Conservation (phyloP, 768 basidiomycete species). For the Mycena haematopus region DNA sequence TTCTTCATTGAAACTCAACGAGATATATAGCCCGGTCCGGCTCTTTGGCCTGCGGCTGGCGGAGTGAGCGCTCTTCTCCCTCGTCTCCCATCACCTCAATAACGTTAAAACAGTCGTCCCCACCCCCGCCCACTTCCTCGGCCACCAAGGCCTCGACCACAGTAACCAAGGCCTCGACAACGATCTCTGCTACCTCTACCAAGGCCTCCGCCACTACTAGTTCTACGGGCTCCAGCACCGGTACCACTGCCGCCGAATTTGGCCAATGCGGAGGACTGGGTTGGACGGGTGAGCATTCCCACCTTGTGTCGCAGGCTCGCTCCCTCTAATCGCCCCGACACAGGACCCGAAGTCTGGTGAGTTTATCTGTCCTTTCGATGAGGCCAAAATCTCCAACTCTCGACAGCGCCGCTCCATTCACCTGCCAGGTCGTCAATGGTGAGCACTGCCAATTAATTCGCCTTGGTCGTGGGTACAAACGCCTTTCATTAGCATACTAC, state of each 20-base stretch:
- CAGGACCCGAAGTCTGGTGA: background rate
- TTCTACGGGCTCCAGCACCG: background rate
- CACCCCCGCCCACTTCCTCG: background rate
- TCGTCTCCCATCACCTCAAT: background rate
- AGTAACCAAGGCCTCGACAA: background rate
- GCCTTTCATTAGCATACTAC: background rate
- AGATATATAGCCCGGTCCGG: slow-evolving; percentile 15
- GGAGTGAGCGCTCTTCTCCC: background rate
- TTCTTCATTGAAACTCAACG: background rate
- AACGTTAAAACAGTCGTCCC: background rate
- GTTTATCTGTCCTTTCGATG: background rate
- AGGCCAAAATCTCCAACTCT: background rate
- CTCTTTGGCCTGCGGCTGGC: slow-evolving; percentile 8
- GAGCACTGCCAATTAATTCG: background rate
- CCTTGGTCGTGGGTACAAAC: background rate
- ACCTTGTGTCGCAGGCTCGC: background rate
- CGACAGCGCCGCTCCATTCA: background rate
- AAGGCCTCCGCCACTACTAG: background rate
- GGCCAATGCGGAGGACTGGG: slow-evolving; percentile 1
- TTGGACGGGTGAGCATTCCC: background rate
- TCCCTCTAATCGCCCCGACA: no score
- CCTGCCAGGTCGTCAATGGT: background rate
- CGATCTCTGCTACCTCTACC: background rate
- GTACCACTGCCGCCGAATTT: background rate
- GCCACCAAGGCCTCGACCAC: background rate